phyloP scores from a whole-genome alignment of 2,329 filamentous ascomycete species.

The Botrytis paeoniae region DNA sequence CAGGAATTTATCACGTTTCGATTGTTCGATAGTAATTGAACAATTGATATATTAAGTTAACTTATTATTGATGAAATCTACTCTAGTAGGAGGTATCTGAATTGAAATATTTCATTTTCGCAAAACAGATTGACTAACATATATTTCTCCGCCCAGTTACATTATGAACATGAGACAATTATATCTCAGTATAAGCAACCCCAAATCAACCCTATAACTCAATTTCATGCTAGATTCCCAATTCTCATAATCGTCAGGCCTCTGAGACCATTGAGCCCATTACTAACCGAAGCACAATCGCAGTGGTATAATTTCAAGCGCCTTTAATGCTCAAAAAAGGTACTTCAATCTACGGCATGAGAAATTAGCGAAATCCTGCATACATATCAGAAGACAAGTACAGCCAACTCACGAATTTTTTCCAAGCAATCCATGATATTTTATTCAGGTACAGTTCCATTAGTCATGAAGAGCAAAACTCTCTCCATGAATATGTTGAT shows the following conservation, averaged over 20 bases:
- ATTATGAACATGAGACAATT: not conserved
- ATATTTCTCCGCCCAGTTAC: not conserved
- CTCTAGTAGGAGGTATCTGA: not conserved
- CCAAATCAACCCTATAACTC: not conserved
- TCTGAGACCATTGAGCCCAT: not conserved
- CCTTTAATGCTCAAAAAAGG: not conserved
- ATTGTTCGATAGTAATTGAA: not conserved
- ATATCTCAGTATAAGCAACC: not conserved
- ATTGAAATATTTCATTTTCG: not conserved
- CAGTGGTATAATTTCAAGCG: not conserved
- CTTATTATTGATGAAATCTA: not conserved
- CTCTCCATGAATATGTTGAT: not conserved
- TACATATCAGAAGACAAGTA: not conserved
- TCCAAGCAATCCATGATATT: not conserved
- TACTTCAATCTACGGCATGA: not conserved
- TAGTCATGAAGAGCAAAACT: not conserved
- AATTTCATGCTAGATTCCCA: not conserved
- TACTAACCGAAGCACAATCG: not conserved
- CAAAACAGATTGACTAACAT: no score
- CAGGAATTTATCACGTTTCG: accelerated
- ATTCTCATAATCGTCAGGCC: not conserved
- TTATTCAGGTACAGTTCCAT: not conserved
- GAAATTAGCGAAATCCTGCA: accelerated
- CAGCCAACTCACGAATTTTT: not conserved
- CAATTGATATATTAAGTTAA: not conserved